phyloP scores from a whole-genome alignment of 805 yeast species.

The Hanseniaspora clermontiae region DNA sequence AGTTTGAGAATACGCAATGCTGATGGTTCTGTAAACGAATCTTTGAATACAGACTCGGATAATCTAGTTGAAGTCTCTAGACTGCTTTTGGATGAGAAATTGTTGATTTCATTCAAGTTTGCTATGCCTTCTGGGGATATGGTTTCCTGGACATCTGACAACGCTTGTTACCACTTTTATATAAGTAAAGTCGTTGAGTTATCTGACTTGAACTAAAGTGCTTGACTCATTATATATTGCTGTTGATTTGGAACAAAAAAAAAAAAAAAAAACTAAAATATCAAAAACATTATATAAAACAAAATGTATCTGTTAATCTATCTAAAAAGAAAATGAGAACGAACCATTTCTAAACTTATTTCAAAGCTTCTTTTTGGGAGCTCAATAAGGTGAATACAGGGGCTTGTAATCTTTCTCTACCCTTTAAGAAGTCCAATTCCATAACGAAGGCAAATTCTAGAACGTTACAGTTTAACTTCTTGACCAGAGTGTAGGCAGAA shows the following conservation, averaged over 20 bases:
- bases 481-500: constrained; percentile 81
- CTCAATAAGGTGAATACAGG: constrained; percentile 81
- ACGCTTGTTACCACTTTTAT: not conserved
- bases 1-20: not conserved
- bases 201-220: not conserved
- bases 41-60: not conserved
- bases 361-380: constrained; percentile 55
- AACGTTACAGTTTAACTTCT: constrained; percentile 53
- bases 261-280: too few relatives aligned
- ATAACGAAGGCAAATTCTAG: constrained; percentile 76
- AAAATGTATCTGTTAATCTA: not conserved
- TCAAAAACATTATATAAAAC: too few relatives aligned
- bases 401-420: constrained; percentile 73
- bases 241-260: too few relatives aligned
- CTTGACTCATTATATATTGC: too few relatives aligned
- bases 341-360: constrained; percentile 13
- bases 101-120: not conserved
- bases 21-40: not conserved
- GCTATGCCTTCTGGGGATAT: constrained; percentile 5
- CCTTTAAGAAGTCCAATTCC: constrained; percentile 91
- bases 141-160: constrained; percentile 11
- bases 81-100: not conserved
- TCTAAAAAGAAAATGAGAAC: not conserved
- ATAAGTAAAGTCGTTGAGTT: not conserved
- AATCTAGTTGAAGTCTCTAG: not conserved